A percentile compares a stretch with the other conserved stretches of the same genome.
phyloP scores from a whole-genome alignment of 176 grass and related monocot species.

The Olyra latifolia region DNA sequence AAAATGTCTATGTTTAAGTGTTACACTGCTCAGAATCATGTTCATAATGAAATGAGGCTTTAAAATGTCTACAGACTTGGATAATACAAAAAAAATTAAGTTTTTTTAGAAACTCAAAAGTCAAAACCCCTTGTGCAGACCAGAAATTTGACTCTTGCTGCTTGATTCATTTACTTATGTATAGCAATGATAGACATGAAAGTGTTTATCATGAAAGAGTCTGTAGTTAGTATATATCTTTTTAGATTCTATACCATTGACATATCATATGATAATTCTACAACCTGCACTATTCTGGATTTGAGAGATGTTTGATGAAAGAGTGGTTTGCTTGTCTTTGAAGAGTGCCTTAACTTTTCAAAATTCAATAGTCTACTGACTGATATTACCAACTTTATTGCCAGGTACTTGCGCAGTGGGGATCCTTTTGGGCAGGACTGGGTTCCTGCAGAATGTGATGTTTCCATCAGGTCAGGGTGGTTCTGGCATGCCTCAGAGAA shows the following conservation, averaged over 20 bases:
- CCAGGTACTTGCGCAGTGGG: slow-evolving; percentile 60
- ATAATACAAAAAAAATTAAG: neutral
- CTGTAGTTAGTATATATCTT: neutral
- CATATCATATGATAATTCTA: neutral
- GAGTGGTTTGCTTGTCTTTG: neutral
- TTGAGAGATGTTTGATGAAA: slow-evolving; percentile 5
- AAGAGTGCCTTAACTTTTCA: neutral
- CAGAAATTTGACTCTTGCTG: neutral
- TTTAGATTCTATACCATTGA: neutral
- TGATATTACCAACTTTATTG: slow-evolving; percentile 19
- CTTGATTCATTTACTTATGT: slow-evolving; percentile 27
- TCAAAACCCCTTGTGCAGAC: neutral
- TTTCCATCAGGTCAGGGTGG: slow-evolving; percentile 91
- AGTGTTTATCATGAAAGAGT: neutral
- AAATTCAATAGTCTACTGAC: neutral
- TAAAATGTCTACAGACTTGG: neutral
- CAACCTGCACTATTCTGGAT: neutral
- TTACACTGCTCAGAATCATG: neutral
- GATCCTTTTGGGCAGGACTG: slow-evolving; percentile 78
- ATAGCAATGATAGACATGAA: neutral
- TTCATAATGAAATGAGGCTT: neutral
- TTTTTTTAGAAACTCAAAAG: neutral
- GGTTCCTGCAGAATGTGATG: slow-evolving; percentile 96
- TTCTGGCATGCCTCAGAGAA: slow-evolving; percentile 86
- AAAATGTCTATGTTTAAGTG: neutral